These are phyloP conservation scores for Colletotrichum sidae DNA, from an alignment of 2,329 filamentous ascomycete species.

Conservation along the genomic window DNA sequence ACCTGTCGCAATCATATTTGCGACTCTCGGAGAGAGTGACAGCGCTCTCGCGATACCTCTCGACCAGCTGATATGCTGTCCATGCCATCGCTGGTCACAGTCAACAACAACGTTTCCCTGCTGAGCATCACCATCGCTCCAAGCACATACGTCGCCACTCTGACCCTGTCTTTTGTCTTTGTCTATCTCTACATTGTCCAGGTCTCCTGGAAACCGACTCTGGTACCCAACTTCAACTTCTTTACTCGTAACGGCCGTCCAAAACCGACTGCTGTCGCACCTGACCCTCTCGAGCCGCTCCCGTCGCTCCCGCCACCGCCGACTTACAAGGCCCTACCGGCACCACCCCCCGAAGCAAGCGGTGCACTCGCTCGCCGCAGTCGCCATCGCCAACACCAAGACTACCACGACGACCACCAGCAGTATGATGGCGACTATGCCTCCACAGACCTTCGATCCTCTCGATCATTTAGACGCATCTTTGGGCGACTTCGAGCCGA, in stretches of 20 bases:
- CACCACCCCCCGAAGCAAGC: conserved; percentile 34
- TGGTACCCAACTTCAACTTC: conserved; percentile 39
- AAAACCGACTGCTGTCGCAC: conserved; percentile 38
- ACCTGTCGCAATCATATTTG: conserved; percentile 25
- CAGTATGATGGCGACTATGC: conserved; percentile 41
- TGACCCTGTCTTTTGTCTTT: conserved; percentile 63
- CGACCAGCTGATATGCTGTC: conserved; percentile 41
- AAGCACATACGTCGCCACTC: conserved; percentile 65
- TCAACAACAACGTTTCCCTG: conserved; percentile 72
- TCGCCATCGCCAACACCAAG: conserved; percentile 14
- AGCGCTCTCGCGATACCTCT: conserved; percentile 11
- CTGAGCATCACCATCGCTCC: conserved; percentile 70
- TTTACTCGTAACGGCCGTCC: conserved; percentile 39
- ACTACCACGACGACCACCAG: conserved; percentile 33
- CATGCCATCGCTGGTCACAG: conserved; percentile 70
- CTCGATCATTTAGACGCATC: conserved; percentile 62
- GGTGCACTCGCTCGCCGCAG: conserved; percentile 34
- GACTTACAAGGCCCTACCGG: conserved; percentile 38
- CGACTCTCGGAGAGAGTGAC: conserved; percentile 17
- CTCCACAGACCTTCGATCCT: conserved; percentile 46
- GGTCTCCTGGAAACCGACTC: conserved; percentile 39
- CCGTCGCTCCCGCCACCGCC: conserved; percentile 29
- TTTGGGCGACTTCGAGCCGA: conserved; percentile 66
- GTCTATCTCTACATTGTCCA: conserved; percentile 60
- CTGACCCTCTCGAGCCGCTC: conserved; percentile 31